Base-by-base conservation (phyloP, 148 eudicot genomes). In the Rhododendron griersonianum region DNA sequence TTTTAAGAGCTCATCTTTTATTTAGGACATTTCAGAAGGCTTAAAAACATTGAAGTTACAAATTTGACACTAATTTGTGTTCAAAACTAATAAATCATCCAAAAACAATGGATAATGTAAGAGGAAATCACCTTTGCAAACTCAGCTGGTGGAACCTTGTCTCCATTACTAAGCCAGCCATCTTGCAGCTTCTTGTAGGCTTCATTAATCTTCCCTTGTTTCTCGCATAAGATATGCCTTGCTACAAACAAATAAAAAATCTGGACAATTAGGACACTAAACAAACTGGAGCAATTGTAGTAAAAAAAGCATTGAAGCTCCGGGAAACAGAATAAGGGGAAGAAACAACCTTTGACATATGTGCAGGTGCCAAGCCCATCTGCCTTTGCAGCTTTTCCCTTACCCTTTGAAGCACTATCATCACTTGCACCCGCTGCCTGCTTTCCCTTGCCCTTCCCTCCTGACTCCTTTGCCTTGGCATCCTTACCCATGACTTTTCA, bases 111-210 rank as follows among this genome's bases (percentile, higher is more conserved):
- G 41, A 51, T n/a, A 18, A 65, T 30, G 11, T 7, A 23, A 35
- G 23, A 3, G 33, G 61, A 71, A 63, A 10, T 78, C 87, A 97
- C 99, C 95, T 97, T 94, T 51, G 98, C 99, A 91, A 97, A 97
- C 88, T 97, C 99, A 83, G 99, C 96, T 50, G 98, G 98, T 85
- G 99, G 99, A 89, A 97, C 98, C 85, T 97, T 95, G 86, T 97
- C 99, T 82, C 98, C 99, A 76, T 88, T 93, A 84, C 88, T 89
- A 78, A 97, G 98, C 99, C 99, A 95, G 47, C 95, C 98, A 85
- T 96, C 98, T 87, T 91, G 95, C 85, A 97, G 91, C 90, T 95
- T 97, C 92, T 97, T 96, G 91, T 97, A 95, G 82, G 98, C 99
- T 87, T 97, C 99, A 89, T 95, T 97, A 80, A 97, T 97, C 87